phyloP scores from a whole-genome alignment of 495 filamentous ascomycete species.

The Elasticomyces elasticus region DNA sequence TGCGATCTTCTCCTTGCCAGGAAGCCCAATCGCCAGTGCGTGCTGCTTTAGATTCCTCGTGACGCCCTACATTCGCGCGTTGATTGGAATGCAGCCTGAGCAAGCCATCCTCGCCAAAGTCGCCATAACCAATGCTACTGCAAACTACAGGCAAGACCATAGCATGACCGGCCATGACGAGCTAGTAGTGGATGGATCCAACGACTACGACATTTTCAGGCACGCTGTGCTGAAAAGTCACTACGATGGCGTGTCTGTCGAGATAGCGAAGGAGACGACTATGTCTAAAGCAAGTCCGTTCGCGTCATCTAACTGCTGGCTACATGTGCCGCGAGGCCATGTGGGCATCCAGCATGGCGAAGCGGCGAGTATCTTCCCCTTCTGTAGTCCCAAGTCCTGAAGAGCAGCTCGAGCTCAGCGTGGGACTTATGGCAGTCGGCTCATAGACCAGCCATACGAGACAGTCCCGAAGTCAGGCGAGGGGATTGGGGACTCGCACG shows the following conservation, averaged over 20 bases:
- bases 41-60: constrained; percentile 11
- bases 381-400: constrained; percentile 10
- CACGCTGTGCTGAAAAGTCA: constrained; percentile 2
- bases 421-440: background rate
- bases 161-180: background rate
- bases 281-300: constrained; percentile 6
- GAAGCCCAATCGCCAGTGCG: constrained; percentile 5
- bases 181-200: background rate
- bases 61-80: constrained; percentile 4
- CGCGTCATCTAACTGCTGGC: constrained; percentile 12
- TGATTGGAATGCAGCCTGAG: constrained; percentile 9
- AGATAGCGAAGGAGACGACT: background rate
- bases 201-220: constrained; percentile 8
- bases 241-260: constrained; percentile 2
- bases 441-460: too few species aligned
- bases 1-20: constrained; percentile 6
- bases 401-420: background rate
- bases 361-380: background rate
- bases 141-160: background rate
- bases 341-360: background rate
- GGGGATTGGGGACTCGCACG: too few species aligned
- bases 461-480: too few species aligned
- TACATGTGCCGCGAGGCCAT: constrained; percentile 11
- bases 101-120: background rate
- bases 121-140: background rate